These are phyloP conservation scores for Bremia lactucae DNA, from an alignment of 352 stramenopile genomes.

Conservation along the genomic window DNA sequence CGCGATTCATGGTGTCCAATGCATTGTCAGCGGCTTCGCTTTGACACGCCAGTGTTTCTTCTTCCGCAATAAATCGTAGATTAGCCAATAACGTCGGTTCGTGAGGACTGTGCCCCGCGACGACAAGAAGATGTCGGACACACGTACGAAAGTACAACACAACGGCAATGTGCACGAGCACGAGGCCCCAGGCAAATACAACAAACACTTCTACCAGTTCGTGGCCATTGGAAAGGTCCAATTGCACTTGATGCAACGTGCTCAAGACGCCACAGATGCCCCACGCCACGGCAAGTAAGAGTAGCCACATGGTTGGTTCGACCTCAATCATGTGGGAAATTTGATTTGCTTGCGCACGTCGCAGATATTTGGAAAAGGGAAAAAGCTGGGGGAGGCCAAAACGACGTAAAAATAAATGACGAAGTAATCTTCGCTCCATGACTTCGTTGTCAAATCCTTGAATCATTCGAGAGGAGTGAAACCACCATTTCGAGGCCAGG, in stretches of 20 bases:
- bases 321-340: slow-evolving; percentile 78
- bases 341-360: slow-evolving; percentile 60
- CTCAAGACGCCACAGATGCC: slow-evolving; percentile 15
- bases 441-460: slow-evolving; percentile 6
- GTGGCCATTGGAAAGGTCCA: slow-evolving; percentile 12
- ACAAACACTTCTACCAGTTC: slow-evolving; percentile 28
- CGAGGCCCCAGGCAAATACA: slow-evolving; percentile 21
- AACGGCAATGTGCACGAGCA: slow-evolving; percentile 26
- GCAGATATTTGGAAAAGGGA: slow-evolving; percentile 68
- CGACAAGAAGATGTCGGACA: slow-evolving; percentile 20
- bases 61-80: slow-evolving; percentile 9
- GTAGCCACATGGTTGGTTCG: slow-evolving; percentile 50
- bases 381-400: slow-evolving; percentile 43
- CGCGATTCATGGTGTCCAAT: slow-evolving; percentile 9
- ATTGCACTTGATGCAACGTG: slow-evolving; percentile 5
- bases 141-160: slow-evolving; percentile 29
- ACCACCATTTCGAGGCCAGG: slow-evolving; percentile 3
- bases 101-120: slow-evolving; percentile 22
- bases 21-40: slow-evolving; percentile 15
- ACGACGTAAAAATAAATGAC: slow-evolving; percentile 32
- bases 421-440: slow-evolving; percentile 28
- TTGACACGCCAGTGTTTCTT: slow-evolving; percentile 10
- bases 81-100: slow-evolving; percentile 2
- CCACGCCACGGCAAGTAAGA: slow-evolving; percentile 41
- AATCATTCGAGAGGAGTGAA: not conserved